A percentile compares a stretch with the other conserved stretches of the same genome.
Conservation (phyloP, 495 filamentous ascomycete species). For the Neurospora sp. region DNA sequence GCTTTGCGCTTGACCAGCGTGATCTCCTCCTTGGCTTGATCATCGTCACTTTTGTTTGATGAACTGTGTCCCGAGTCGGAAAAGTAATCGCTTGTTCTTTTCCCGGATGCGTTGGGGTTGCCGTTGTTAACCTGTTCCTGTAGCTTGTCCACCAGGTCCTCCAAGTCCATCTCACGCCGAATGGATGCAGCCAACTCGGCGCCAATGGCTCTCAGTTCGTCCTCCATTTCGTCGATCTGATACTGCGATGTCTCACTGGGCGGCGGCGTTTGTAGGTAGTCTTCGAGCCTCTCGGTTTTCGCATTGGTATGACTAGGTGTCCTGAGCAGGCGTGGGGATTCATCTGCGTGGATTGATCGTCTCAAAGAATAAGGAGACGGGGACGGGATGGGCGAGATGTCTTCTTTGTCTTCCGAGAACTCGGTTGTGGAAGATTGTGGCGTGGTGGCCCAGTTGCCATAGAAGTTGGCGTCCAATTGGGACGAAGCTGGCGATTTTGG, state of each 20-base stretch:
- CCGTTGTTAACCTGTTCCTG: slow-evolving; percentile 58
- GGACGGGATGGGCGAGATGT: slow-evolving; percentile 39
- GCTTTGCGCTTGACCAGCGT: slow-evolving; percentile 71
- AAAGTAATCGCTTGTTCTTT: slow-evolving; percentile 93
- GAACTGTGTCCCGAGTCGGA: slow-evolving; percentile 91
- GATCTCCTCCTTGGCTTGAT: slow-evolving; percentile 68
- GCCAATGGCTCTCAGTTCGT: slow-evolving; percentile 86
- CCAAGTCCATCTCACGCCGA: slow-evolving; percentile 88
- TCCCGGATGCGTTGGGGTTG: slow-evolving; percentile 44
- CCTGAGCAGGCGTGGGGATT: slow-evolving; percentile 27
- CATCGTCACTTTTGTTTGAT: slow-evolving; percentile 54
- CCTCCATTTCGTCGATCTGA: slow-evolving; percentile 71
- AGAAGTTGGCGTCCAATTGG: slow-evolving; percentile 37
- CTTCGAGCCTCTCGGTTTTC: slow-evolving; percentile 26
- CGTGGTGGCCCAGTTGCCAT: slow-evolving; percentile 38
- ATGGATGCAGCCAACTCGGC: slow-evolving; percentile 87
- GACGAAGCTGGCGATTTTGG: slow-evolving; percentile 44
- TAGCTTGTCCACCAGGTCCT: slow-evolving; percentile 82
- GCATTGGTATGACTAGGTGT: slow-evolving; percentile 20
- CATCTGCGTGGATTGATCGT: slow-evolving; percentile 24
- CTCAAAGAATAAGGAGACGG: slow-evolving; percentile 30
- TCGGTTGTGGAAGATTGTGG: slow-evolving; percentile 33
- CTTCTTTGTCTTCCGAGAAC: slow-evolving; percentile 32
- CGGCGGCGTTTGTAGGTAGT: slow-evolving; percentile 36
- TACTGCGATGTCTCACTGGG: slow-evolving; percentile 25